Evolutionary conservation across 495 filamentous ascomycete genomes (phyloP).

Genomic region (Podospora anserina): DNA sequence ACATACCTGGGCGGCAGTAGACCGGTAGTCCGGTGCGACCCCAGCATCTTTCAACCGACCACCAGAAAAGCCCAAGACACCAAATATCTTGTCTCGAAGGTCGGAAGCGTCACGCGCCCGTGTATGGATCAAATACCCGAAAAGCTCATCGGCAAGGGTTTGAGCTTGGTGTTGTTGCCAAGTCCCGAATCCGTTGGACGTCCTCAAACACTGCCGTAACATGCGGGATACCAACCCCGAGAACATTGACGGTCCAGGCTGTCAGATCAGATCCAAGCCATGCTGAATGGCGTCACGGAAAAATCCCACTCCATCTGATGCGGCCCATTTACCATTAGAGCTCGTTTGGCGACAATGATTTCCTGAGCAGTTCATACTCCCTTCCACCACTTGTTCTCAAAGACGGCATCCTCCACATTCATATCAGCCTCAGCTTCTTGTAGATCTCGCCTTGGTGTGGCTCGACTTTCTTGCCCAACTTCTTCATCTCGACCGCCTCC

Average conservation of each 20-base stretch:
- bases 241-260: not conserved
- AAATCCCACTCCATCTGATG: conserved; percentile 12
- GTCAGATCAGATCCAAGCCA: not conserved
- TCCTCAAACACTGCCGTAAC: conserved; percentile 2
- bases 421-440: not conserved
- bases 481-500: conserved; percentile 9
- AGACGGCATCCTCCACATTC: not conserved
- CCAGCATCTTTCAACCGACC: not conserved
- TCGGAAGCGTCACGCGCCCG: conserved; percentile 28
- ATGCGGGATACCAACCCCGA: not conserved
- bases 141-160: conserved; percentile 13
- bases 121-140: conserved; percentile 9
- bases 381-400: conserved; percentile 15
- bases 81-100: conserved; percentile 33
- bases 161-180: not conserved
- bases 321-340: not conserved
- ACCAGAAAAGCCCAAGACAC: conserved; percentile 28
- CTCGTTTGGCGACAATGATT: conserved; percentile 17
- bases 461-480: not conserved
- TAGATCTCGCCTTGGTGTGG: conserved; percentile 1
- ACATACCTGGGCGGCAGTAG: conserved; percentile 9
- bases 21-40: conserved; percentile 11
- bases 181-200: conserved; percentile 3
- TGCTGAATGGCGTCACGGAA: conserved; percentile 9
- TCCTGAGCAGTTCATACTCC: conserved; percentile 25